Base-by-base conservation (phyloP, 2,329 filamentous ascomycete genomes). In the Corynespora cassiicola region DNA sequence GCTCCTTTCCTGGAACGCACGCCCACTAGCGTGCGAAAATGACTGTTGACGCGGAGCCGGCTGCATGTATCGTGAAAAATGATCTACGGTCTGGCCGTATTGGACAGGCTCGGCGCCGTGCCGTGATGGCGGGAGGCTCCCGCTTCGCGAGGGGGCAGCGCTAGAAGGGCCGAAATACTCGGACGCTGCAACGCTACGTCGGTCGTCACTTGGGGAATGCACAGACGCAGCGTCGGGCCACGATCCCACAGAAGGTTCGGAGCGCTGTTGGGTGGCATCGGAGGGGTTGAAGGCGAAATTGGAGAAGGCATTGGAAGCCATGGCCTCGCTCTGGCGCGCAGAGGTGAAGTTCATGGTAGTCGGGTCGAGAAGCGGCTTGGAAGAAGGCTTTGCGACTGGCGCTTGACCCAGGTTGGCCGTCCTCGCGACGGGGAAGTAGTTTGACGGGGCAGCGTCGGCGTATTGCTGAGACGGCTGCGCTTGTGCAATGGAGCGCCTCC, bases 91-190 rank as follows among this genome's bases (percentile, higher is more conserved):
- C 24, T 65, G 58, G n/a, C 53, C 47, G 32, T 64, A 71, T 20
- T 61, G 58, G 5, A 63, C 47, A 16, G 64, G 62, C 29, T 75
- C 68, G 11, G 68, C 68, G 8, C 71, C 68, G 38, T 80, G 76
- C 31, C 78, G 74, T 22, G 81, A 82, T 2, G 80, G 74, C 28
- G 81, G 79, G 30, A 80, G 66, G 59, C 75, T 81, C 26, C 71
- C 67, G 41, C 82, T 81, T 43, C 79, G 73, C n/a, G 79, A 76
- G 3, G 70, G 61, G 12, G 71, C 66, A 31, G 69, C 69, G 31
- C 75, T 75, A 2, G 64, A 63, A 11, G 71, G 57, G 21, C 61
- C 66, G 45, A 75, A 72, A 54, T 75, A 80, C 7, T 73, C 68
- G 4, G 68, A 66, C 25, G 63, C 62, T 31, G 65, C 61, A 15